Evolutionary conservation across 2,329 filamentous ascomycete species (phyloP).

Genomic region (Nothopassalora personata): DNA sequence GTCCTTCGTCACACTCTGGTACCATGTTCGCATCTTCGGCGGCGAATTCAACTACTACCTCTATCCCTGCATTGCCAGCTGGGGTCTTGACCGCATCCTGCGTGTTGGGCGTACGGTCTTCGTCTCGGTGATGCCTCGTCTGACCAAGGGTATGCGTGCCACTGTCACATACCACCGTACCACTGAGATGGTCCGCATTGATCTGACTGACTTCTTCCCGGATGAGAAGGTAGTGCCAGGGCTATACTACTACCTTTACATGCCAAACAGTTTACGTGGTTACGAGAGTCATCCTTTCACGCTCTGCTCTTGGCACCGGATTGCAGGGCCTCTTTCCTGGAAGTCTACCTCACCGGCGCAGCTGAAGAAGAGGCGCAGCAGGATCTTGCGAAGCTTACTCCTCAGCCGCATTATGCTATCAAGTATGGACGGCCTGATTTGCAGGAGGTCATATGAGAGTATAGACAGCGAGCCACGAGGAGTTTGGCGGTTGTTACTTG

Average conservation of each 20-base stretch:
- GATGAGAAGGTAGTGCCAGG: conserved; percentile 39
- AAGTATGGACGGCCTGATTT: conserved; percentile 19
- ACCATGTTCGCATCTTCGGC: conserved; percentile 50
- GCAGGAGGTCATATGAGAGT: conserved; percentile 13
- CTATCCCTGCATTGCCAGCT: conserved; percentile 48
- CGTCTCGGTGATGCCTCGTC: conserved; percentile 38
- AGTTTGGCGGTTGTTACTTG: conserved; percentile 19
- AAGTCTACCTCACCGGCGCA: conserved; percentile 17
- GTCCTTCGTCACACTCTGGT: conserved; percentile 48
- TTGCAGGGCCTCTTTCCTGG: conserved; percentile 3
- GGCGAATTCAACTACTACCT: conserved; percentile 47
- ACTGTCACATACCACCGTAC: conserved; percentile 40
- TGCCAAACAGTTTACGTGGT: conserved; percentile 39
- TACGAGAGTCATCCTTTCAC: conserved; percentile 52
- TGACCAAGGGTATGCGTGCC: conserved; percentile 28
- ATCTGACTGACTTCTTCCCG: conserved; percentile 36
- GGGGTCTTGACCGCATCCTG: conserved; percentile 47
- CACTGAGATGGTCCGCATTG: conserved; percentile 45
- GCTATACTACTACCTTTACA: conserved; percentile 49
- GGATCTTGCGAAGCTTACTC: not conserved
- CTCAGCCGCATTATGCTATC: conserved; percentile 8
- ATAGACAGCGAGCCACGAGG: conserved; percentile 7
- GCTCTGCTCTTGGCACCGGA: conserved; percentile 30
- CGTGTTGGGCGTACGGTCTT: conserved; percentile 42
- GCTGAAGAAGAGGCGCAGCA: conserved; percentile 8